A percentile compares a stretch with the other conserved stretches of the same genome.
phyloP scores from a whole-genome alignment of 495 filamentous ascomycete genomes.

The Penicillium canariense region DNA sequence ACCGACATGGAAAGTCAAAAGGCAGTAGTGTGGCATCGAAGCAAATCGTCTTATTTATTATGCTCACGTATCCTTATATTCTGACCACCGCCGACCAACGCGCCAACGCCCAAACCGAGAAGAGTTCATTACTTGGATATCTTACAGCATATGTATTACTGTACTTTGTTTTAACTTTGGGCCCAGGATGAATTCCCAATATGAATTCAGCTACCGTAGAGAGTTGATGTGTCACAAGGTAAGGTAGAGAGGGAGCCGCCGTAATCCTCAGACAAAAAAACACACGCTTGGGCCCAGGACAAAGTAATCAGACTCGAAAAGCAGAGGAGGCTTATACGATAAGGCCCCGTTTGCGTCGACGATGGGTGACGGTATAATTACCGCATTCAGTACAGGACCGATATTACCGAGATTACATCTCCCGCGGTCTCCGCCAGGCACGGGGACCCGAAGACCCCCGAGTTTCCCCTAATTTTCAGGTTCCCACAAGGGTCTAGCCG shows the following conservation, averaged over 20 bases:
- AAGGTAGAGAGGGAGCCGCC: no score
- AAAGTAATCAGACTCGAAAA: no score
- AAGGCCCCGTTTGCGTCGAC: conserved; percentile 20
- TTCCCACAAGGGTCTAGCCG: no score
- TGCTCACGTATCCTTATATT: no score
- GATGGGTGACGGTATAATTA: conserved; percentile 16
- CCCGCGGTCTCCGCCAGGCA: background rate
- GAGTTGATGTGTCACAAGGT: conserved; percentile 5
- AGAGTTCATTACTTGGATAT: no score
- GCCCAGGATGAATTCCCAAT: background rate
- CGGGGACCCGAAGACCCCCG: background rate
- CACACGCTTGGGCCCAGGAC: background rate
- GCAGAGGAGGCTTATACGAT: background rate
- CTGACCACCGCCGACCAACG: no score
- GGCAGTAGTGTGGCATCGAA: no score
- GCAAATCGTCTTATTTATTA: no score
- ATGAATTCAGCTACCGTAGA: background rate
- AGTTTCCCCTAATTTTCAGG: background rate
- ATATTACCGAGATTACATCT: background rate
- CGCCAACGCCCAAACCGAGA: no score
- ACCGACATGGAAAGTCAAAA: no score
- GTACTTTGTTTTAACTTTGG: background rate
- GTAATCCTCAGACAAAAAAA: no score
- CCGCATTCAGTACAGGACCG: background rate
- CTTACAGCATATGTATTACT: background rate